Conservation (phyloP, 1,284 basidiomycete species). For the Rhodotorula sp. region DNA sequence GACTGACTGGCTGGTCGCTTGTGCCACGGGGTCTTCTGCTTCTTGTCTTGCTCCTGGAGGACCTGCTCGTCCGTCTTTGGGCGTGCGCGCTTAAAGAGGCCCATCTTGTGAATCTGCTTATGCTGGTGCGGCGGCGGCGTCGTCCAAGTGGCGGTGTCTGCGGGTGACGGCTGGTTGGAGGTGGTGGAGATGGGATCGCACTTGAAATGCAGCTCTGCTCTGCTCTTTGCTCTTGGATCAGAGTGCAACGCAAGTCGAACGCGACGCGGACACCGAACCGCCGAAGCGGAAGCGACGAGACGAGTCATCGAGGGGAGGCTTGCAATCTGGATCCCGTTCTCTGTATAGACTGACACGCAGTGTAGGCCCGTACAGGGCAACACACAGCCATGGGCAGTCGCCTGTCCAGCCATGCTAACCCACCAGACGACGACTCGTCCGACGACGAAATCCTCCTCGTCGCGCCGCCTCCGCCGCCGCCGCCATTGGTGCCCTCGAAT, state of each 20-base stretch:
- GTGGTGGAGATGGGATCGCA: too few species aligned
- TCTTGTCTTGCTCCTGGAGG: slow-evolving; percentile 55
- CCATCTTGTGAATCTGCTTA: slow-evolving; percentile 11
- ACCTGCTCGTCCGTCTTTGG: slow-evolving; percentile 32
- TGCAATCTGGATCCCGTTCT: too few species aligned
- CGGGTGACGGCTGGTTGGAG: too few species aligned
- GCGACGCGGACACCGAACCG: too few species aligned
- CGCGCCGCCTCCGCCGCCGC: not conserved
- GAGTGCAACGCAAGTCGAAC: too few species aligned
- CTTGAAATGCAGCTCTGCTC: too few species aligned
- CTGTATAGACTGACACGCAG: too few species aligned
- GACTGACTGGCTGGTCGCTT: slow-evolving; percentile 80
- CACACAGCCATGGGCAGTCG: not conserved
- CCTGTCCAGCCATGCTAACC: not conserved
- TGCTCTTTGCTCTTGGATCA: too few species aligned
- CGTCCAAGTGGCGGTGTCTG: not conserved
- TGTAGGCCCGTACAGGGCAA: too few species aligned
- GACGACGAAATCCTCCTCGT: slow-evolving; percentile 4
- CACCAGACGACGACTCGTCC: not conserved
- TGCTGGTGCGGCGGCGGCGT: not conserved
- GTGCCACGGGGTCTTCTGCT: slow-evolving; percentile 71
- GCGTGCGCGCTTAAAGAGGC: slow-evolving; percentile 30
- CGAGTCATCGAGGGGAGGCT: too few species aligned
- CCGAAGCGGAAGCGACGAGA: too few species aligned
- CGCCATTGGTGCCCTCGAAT: too few species aligned